Base-by-base conservation (phyloP, 495 filamentous ascomycete genomes). In the Penicillium antarcticum region DNA sequence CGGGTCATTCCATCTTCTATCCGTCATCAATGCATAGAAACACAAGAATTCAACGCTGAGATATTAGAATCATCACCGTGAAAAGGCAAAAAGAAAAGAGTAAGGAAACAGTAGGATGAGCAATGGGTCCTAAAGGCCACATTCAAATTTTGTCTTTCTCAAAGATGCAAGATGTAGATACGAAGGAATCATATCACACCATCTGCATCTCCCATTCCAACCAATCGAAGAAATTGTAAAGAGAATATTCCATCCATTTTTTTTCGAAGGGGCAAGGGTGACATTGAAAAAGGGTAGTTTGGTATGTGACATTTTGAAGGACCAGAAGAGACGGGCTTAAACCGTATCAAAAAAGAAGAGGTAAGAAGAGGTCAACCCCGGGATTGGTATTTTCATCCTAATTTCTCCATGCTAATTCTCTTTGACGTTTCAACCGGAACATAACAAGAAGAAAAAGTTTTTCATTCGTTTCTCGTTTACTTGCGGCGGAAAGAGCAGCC, bases 401-500 rank as follows among this genome's bases (percentile, higher is more conserved):
- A 56, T 56, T 67, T 55, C 62, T 63, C 60, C 62, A 65, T 65
- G 60, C 60, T 63, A 49, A 65, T 60, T 55, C 57, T 57, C 62
- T 57, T 52, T 60, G 60, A 49, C 62, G 54, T 65, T 65, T 65
- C 56, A 61, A 48, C 46, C 47, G 47, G 47, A 49, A 66, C 53
- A 63, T 61, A 54, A 59, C 53, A 61, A 44, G 62, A 63, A 61
- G 53, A 60, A 63, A 55, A 67, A 55, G 47, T 63, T 65, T 60
- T 55, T 59, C 52, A 60, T 56, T 54, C 57, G 60, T 60, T 66
- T 63, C 61, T 68, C 65, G 67, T 87, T 81, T 96, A 98, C 91
- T 98, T 98, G 77, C 90, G 87, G 80, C 94, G 85, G 87, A 97
- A 98, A 68, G 92, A 96, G 85, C 94, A 98, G 61, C 92, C 94